Conservation (phyloP, 768 basidiomycete genomes). For the Infundibulicybe gibba region DNA sequence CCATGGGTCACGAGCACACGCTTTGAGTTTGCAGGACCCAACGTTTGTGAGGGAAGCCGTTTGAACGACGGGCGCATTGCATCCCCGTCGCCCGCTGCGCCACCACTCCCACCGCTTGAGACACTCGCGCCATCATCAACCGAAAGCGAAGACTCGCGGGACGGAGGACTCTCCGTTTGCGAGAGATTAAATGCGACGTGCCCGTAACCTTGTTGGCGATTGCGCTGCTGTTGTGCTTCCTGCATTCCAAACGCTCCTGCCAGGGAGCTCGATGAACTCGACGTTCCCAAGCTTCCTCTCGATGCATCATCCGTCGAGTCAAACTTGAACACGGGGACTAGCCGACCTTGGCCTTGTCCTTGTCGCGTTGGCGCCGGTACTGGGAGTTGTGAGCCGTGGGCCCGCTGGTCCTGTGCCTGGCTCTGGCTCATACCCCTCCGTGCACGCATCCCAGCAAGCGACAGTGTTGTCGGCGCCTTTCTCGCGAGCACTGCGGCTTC, state of each 20-base stretch:
- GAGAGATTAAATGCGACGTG: slow-evolving; percentile 2
- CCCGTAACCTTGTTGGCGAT: background rate
- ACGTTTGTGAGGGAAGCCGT: slow-evolving; percentile 66
- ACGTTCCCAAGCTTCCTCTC: slow-evolving; percentile 20
- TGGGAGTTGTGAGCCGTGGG: too few species aligned
- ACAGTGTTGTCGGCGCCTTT: slow-evolving; percentile 56
- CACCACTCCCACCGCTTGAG: slow-evolving; percentile 15
- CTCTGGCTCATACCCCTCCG: slow-evolving; percentile 15
- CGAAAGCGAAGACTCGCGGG: slow-evolving; percentile 27
- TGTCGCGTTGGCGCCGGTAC: too few species aligned
- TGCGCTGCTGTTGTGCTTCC: slow-evolving; percentile 1
- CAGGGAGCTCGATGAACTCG: slow-evolving; percentile 30
- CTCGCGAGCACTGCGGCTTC: slow-evolving; percentile 75
- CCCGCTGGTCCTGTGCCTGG: background rate
- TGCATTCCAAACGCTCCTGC: slow-evolving; percentile 34
- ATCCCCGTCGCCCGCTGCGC: slow-evolving; percentile 17
- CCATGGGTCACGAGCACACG: slow-evolving; percentile 38
- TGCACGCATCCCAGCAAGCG: slow-evolving; percentile 42
- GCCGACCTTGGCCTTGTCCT: too few species aligned
- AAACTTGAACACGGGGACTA: too few species aligned
- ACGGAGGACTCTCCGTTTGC: slow-evolving; percentile 7
- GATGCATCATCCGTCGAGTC: slow-evolving; percentile 8
- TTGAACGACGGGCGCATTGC: slow-evolving; percentile 62
- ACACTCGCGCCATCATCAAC: slow-evolving; percentile 24
- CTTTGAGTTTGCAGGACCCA: slow-evolving; percentile 60